Percentiles rank a stretch among this genome's conserved stretches.
phyloP scores from a whole-genome alignment of 331 rosid species.

The Quercus phellos region DNA sequence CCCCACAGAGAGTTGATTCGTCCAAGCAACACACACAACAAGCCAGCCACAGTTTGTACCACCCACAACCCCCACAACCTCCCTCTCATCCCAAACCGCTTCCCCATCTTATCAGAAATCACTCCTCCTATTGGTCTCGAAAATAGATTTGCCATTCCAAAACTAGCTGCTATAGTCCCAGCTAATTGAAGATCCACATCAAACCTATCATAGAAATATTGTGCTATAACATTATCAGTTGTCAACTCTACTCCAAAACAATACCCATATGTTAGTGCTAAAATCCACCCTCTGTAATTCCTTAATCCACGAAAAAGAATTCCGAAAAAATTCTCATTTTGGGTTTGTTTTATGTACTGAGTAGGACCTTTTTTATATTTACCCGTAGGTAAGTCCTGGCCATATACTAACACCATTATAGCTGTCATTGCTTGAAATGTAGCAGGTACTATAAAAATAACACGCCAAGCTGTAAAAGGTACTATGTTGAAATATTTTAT shows the following conservation, averaged over 20 bases:
- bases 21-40: constrained; percentile 48
- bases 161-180: constrained; percentile 51
- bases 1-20: constrained; percentile 40
- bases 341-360: not conserved
- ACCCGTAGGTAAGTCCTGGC: constrained; percentile 43
- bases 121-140: constrained; percentile 52
- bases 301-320: constrained; percentile 23
- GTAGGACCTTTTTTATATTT: not conserved
- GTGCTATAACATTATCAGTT: constrained; percentile 46
- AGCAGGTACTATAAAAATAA: constrained; percentile 39
- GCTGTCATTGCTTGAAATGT: constrained; percentile 35
- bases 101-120: constrained; percentile 42
- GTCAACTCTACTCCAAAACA: constrained; percentile 56
- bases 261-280: constrained; percentile 40
- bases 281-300: constrained; percentile 52
- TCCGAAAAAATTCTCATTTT: not conserved
- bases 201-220: constrained; percentile 52
- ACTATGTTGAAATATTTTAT: constrained; percentile 21
- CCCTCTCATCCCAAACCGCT: constrained; percentile 51
- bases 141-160: constrained; percentile 50
- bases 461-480: constrained; percentile 49
- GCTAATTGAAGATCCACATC: constrained; percentile 35
- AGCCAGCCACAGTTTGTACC: constrained; percentile 41
- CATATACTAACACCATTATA: constrained; percentile 28
- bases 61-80: constrained; percentile 54